Evolutionary conservation across 1,284 basidiomycete species (phyloP), one percentile per base, ranked within the genome.

Genomic region (Meripilus lineatus): DNA sequence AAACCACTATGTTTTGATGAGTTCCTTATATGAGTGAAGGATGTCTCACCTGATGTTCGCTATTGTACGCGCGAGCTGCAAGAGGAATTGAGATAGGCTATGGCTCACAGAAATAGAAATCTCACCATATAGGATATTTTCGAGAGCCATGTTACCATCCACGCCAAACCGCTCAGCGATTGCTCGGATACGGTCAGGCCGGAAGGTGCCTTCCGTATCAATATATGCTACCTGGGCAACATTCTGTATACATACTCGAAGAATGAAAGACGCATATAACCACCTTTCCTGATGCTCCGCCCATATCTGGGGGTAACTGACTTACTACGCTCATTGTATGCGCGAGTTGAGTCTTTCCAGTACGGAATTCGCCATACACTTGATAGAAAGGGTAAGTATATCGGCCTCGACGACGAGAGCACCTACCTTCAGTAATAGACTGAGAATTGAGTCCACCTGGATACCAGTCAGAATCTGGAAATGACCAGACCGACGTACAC

Each of bases 141-240:
- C 91, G 11, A 93, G 68, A 0, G 87, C 91, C 77, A 90, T 84
- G 47, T 79, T 82, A 3, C 85, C 81, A 52, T 93, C 88, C 14
- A 96, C 89, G 10, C 90, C 90, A 57, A 93, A 94, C 23, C 91
- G 78, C 41, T 94, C 90, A 15, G 93, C 92, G 47, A 97, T 90
- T 17, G 89, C 78, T 38, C 78, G 77, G 50, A 96, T 89, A 48
- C 93, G 81, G 58, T 96, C 93, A 5, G 93, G 92, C 38, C 93
- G 83, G 68, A 96, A 96, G 1, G 93, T 95, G 4, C 93, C 90
- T 74, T 95, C 92, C 1, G 93, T 94, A 61, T 94, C 93, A 49
- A 95, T 90, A 63, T 90, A 95, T 54, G 92, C 92, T 26, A 93
- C 90, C 84, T 87, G 40, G 7, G 28, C n/a, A n/a, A n/a, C n/a